These are phyloP conservation scores for Leptomonas seymouri DNA, from an alignment of 208 protist genomes.

Conservation along the genomic window DNA sequence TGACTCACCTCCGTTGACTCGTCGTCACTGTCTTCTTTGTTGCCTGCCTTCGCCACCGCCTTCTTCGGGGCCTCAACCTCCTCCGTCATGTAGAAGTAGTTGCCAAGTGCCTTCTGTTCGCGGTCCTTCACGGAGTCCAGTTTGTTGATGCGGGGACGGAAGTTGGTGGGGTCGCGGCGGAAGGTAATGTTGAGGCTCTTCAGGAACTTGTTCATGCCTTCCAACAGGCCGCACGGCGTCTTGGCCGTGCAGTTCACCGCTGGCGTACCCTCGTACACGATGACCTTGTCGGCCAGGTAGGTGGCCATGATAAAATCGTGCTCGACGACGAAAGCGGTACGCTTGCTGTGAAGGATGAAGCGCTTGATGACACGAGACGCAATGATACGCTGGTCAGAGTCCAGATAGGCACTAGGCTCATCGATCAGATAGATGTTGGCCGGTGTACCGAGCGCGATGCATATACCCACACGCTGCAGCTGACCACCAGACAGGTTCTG, in stretches of 20 bases:
- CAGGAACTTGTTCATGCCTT: conserved; percentile 99
- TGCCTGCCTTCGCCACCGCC: conserved; percentile 27
- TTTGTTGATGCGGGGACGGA: conserved; percentile 99
- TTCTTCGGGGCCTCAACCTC: conserved; percentile 47
- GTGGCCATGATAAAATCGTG: conserved; percentile 99
- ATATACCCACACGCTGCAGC: conserved; percentile 99
- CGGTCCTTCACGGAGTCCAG: conserved; percentile 97
- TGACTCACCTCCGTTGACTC: conserved; percentile 37
- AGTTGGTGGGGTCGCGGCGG: conserved; percentile 99
- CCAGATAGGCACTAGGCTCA: conserved; percentile 99
- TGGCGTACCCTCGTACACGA: conserved; percentile 99
- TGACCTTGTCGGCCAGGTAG: conserved; percentile 99
- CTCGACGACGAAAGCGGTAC: conserved; percentile 99
- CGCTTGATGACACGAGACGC: conserved; percentile 98
- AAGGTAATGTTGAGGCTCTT: conserved; percentile 98
- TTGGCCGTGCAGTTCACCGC: conserved; percentile 95
- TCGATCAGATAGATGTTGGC: conserved; percentile 99
- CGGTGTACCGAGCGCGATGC: conserved; percentile 97
- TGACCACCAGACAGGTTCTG: conserved; percentile 99
- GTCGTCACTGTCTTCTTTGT: conserved; percentile 94
- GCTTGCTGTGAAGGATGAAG: conserved; percentile 99
- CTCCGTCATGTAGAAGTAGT: conserved; percentile 98
- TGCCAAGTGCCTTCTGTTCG: conserved; percentile 98
- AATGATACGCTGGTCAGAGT: conserved; percentile 99
- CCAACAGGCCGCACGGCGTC: conserved; percentile 79